Evolutionary conservation across 768 basidiomycete species (phyloP), one percentile per base, ranked within the genome.

Genomic region (Trichaptum fuscoviolaceum): DNA sequence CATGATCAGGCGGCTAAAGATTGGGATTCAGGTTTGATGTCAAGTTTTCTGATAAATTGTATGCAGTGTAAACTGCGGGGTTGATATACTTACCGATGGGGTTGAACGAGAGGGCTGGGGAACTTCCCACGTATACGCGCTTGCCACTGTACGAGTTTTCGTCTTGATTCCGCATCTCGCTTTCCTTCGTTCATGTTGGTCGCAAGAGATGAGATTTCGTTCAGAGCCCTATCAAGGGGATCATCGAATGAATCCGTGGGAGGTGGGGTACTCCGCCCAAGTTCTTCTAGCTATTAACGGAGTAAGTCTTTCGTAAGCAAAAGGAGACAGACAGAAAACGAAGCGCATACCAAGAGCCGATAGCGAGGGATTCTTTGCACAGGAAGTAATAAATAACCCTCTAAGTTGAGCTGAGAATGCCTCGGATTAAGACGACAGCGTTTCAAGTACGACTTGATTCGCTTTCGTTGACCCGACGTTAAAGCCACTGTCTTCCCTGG

Each of bases 151-250:
- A 98, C 92, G 26, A 99, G 86, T 73, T 94, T 92, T 60, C 89
- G 85, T 24, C 97, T 84, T 1, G 93, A 95, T 78, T 99, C 97
- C 1, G 94, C 85, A 71, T 98, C 96, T 1, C 97, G 87, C 76
- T 98, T 99, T 69, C 95, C 94, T 78, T 99, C 97, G 76, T 99
- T 99, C 93, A 99, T 97, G 72, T 92, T 92, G 63, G 87, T 93
- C 2, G 97, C 95, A 63, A 99, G 78, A 15, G 86, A 86, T 0
- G 95, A 87, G 70, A 99, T 97, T 77, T 96, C 93, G 23, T 87
- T 81, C 58, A 97, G 77, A 7, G 96, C 96, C 66, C 86, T 87
- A 70, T 94, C 93, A 64, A 99, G 81, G 26, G 92, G 87, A 73
- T 96, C 93, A 69, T 91, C 91, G 74, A 87, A 80, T 69, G 86